phyloP scores from a whole-genome alignment of 257 asterid genomes.

The Gentiana dahurica region DNA sequence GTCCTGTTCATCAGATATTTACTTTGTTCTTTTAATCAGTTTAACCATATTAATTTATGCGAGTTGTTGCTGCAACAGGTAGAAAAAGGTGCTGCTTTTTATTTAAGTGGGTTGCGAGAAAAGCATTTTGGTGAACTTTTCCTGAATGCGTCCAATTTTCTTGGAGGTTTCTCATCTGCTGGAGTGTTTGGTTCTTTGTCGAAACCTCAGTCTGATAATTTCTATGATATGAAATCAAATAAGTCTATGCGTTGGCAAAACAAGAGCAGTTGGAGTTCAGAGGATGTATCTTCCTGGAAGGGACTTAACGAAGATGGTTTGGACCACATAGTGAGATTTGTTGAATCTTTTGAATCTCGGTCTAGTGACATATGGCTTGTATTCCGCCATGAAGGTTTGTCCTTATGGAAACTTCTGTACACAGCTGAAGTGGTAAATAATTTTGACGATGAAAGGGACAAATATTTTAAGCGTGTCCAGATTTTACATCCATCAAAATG shows the following conservation, averaged over 20 bases:
- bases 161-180: slow-evolving; percentile 41
- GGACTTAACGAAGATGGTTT: slow-evolving; percentile 57
- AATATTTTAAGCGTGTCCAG: slow-evolving; percentile 59
- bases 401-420: slow-evolving; percentile 81
- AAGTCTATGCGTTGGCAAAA: slow-evolving; percentile 27
- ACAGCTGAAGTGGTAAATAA: slow-evolving; percentile 75
- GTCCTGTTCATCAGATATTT: no score
- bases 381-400: slow-evolving; percentile 83
- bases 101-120: slow-evolving; percentile 91
- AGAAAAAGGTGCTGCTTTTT: slow-evolving; percentile 73
- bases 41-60: not conserved
- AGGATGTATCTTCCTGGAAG: slow-evolving; percentile 24
- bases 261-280: slow-evolving; percentile 26
- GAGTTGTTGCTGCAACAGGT: slow-evolving; percentile 48
- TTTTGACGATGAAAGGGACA: slow-evolving; percentile 37
- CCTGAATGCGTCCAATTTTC: slow-evolving; percentile 60
- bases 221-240: slow-evolving; percentile 20
- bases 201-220: slow-evolving; percentile 19
- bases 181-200: slow-evolving; percentile 28
- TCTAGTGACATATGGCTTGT: slow-evolving; percentile 97
- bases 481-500: slow-evolving; percentile 91
- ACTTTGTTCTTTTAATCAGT: no score
- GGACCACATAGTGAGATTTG: slow-evolving; percentile 86
- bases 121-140: slow-evolving; percentile 90
- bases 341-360: slow-evolving; percentile 88